These are phyloP conservation scores for Rhazya stricta DNA, from an alignment of 257 asterid species.

Conservation along the genomic window DNA sequence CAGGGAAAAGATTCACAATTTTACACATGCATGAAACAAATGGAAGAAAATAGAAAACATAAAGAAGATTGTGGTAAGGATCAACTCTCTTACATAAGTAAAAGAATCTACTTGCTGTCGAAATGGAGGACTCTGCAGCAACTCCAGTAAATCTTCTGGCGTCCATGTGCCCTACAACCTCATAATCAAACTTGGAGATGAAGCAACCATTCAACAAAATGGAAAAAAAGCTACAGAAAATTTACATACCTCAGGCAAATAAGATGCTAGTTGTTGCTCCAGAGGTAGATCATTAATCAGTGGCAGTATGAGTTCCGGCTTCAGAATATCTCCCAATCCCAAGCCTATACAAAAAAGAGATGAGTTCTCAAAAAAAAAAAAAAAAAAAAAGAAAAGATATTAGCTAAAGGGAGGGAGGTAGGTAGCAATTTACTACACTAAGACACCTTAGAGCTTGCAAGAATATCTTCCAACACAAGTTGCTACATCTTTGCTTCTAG, in stretches of 20 bases:
- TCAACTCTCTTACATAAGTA: conserved; percentile 59
- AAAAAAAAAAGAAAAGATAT: too few relatives aligned
- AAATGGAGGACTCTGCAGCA: conserved; percentile 89
- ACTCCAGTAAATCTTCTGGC: conserved; percentile 65
- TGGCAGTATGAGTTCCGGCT: conserved; percentile 71
- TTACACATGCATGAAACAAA: conserved; percentile 5
- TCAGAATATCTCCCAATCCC: conserved; percentile 90
- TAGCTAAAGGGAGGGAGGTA: neutral
- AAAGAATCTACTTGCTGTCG: conserved; percentile 96
- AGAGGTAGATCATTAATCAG: conserved; percentile 60
- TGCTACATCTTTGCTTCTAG: neutral
- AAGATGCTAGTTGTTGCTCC: conserved; percentile 58
- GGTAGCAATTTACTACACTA: neutral
- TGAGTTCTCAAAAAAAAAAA: conserved; percentile 1
- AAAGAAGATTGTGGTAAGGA: neutral
- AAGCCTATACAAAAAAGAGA: conserved; percentile 47
- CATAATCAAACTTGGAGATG: conserved; percentile 14
- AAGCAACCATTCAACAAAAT: conserved; percentile 15
- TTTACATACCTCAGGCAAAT: conserved; percentile 73
- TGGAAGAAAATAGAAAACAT: neutral
- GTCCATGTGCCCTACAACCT: conserved; percentile 74
- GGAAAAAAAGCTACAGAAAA: conserved; percentile 10
- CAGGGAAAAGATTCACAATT: conserved; percentile 18
- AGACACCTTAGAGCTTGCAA: neutral
- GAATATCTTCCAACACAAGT: neutral